Conservation (phyloP, 768 basidiomycete genomes). For the Trametes maxima region DNA sequence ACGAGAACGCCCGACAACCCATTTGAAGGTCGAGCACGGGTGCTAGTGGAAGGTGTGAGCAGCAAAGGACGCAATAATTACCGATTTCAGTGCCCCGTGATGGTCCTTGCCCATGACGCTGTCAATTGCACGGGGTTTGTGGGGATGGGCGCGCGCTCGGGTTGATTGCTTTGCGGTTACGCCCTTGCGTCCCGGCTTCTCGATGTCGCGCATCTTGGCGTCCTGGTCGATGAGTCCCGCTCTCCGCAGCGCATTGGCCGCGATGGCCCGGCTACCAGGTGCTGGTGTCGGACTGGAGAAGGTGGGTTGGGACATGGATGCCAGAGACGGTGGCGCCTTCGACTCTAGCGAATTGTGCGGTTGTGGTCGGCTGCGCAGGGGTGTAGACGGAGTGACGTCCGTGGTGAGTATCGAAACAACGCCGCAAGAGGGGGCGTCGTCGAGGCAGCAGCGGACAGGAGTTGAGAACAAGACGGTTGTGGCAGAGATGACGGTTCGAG, state of each 20-base stretch:
- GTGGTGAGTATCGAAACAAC: slow-evolving; percentile 1
- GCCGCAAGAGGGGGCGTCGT: slow-evolving; percentile 8
- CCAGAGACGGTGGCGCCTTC: slow-evolving; percentile 15
- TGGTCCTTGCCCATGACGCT: slow-evolving; percentile 47
- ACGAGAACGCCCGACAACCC: slow-evolving; percentile 28
- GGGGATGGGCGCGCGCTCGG: slow-evolving; percentile 58
- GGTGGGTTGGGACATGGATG: slow-evolving; percentile 39
- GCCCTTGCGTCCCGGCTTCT: slow-evolving; percentile 74
- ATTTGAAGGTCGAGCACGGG: slow-evolving; percentile 20
- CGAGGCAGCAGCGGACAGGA: not conserved
- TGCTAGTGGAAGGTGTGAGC: slow-evolving; percentile 25
- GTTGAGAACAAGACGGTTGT: slow-evolving; percentile 4
- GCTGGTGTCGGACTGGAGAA: slow-evolving; percentile 64
- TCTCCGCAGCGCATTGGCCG: slow-evolving; percentile 60
- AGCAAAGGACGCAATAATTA: slow-evolving; percentile 58
- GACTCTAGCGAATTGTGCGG: slow-evolving; percentile 11
- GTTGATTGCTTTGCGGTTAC: slow-evolving; percentile 44
- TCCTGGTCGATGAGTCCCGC: slow-evolving; percentile 80
- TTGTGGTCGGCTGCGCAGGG: slow-evolving; percentile 15
- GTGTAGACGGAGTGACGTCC: slow-evolving; percentile 11
- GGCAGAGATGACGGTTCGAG: slow-evolving; percentile 23
- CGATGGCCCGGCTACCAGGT: slow-evolving; percentile 59
- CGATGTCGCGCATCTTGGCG: slow-evolving; percentile 71
- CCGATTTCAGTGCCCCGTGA: slow-evolving; percentile 48
- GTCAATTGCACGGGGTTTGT: slow-evolving; percentile 64